Conservation (phyloP, 148 eudicot genomes). For the Beta vulgaris region DNA sequence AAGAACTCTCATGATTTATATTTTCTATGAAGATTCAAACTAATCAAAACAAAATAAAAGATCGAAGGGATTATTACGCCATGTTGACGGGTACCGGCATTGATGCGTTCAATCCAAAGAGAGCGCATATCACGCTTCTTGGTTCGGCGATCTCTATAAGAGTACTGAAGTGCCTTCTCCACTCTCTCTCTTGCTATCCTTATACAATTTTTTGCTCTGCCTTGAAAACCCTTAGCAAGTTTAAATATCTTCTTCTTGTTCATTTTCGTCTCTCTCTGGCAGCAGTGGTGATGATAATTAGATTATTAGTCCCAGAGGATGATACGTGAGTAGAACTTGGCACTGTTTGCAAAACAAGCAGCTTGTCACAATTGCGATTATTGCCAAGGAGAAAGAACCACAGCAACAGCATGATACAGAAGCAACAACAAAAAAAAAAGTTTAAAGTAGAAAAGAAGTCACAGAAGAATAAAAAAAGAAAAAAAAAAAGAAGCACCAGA, state of each 20-base stretch:
- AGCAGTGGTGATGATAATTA: neutral
- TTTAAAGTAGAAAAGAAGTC: neutral
- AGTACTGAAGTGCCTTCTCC: conserved; percentile 91
- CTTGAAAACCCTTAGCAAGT: conserved; percentile 84
- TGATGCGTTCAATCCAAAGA: conserved; percentile 92
- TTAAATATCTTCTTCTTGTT: conserved; percentile 91
- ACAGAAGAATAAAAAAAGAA: too few relatives aligned
- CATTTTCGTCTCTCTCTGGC: conserved; percentile 40
- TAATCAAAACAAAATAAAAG: neutral
- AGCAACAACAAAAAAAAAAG: neutral
- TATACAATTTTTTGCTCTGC: conserved; percentile 97
- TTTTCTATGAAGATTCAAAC: too few relatives aligned
- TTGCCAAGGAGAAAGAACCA: neutral
- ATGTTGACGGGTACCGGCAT: conserved; percentile 83
- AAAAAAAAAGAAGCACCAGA: too few relatives aligned
- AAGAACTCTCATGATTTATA: neutral
- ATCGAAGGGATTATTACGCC: conserved; percentile 39
- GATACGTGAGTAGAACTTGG: neutral
- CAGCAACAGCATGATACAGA: neutral
- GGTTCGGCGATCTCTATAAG: conserved; percentile 87
- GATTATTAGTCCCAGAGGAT: neutral
- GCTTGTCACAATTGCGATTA: neutral
- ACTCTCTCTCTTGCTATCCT: conserved; percentile 90
- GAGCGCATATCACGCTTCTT: conserved; percentile 98
- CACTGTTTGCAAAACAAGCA: neutral